Evolutionary conservation across 1,284 basidiomycete species (phyloP).

Genomic region (Trichosporon sp.): DNA sequence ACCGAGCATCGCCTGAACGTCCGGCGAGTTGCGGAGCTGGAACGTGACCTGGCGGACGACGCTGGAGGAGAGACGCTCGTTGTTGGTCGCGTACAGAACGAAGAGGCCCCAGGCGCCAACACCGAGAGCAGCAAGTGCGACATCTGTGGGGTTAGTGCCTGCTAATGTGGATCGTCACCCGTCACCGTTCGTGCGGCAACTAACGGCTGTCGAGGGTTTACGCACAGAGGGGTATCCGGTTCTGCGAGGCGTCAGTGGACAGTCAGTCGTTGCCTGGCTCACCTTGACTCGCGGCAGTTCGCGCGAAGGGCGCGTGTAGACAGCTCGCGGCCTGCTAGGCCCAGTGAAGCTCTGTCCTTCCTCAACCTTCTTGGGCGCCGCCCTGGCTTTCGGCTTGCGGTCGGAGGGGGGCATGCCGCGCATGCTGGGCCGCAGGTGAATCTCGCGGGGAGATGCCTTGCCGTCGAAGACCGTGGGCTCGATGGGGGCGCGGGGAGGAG

Average conservation of each 20-base stretch:
- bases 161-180: not conserved
- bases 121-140: constrained; percentile 36
- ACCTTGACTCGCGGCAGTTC: constrained; percentile 40
- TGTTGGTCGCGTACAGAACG: constrained; percentile 42
- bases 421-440: constrained; percentile 31
- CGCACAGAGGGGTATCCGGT: constrained; percentile 35
- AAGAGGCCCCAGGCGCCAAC: constrained; percentile 44
- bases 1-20: constrained; percentile 39
- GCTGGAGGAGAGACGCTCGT: constrained; percentile 48
- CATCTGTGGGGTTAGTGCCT: constrained; percentile 25
- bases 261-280: constrained; percentile 11
- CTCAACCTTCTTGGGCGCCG: constrained; percentile 5
- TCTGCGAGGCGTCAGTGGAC: constrained; percentile 22
- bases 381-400: not conserved
- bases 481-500: constrained; percentile 12
- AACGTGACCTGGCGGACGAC: constrained; percentile 45
- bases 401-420: constrained; percentile 29
- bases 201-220: not conserved
- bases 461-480: constrained; percentile 33
- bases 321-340: constrained; percentile 14
- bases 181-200: not conserved
- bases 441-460: constrained; percentile 32
- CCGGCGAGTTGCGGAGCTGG: constrained; percentile 44
- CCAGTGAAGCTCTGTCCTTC: constrained; percentile 16
- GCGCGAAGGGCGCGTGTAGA: constrained; percentile 17